These are phyloP conservation scores for Artemisia annua DNA, from an alignment of 129 eudicot species.

Conservation along the genomic window DNA sequence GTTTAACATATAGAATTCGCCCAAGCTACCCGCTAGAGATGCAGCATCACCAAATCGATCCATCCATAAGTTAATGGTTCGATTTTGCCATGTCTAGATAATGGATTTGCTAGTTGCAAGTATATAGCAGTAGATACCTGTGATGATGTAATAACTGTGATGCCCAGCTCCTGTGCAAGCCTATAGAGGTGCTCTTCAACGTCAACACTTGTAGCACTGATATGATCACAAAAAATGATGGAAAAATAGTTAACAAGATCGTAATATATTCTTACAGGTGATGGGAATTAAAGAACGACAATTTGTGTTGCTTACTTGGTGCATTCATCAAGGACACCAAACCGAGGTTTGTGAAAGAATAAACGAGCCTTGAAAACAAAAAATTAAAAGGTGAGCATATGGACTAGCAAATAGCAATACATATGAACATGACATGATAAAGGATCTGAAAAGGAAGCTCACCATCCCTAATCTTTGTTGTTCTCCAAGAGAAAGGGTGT, in stretches of 20 bases:
- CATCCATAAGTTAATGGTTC: neutral
- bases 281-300: neutral
- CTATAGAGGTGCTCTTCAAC: slow-evolving; percentile 95
- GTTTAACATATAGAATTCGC: too few relatives aligned
- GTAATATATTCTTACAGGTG: neutral
- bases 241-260: too few relatives aligned
- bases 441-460: slow-evolving; percentile 30
- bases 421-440: neutral
- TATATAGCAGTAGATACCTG: slow-evolving; percentile 47
- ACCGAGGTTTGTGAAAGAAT: slow-evolving; percentile 94
- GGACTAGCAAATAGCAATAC: neutral
- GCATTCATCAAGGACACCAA: slow-evolving; percentile 95
- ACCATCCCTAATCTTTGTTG: slow-evolving; percentile 98
- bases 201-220: slow-evolving; percentile 95
- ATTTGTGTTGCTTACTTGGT: slow-evolving; percentile 68
- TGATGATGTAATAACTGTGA: slow-evolving; percentile 89
- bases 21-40: too few relatives aligned
- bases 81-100: too few relatives aligned
- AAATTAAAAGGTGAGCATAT: slow-evolving; percentile 10
- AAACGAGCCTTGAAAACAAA: slow-evolving; percentile 78
- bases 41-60: neutral
- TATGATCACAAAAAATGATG: neutral
- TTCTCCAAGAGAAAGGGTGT: slow-evolving; percentile 92
- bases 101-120: neutral
- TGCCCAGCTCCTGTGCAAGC: slow-evolving; percentile 73